These are phyloP conservation scores for Coemansia sp. DNA, from an alignment of 192 early-diverging fungal species.

Conservation along the genomic window DNA sequence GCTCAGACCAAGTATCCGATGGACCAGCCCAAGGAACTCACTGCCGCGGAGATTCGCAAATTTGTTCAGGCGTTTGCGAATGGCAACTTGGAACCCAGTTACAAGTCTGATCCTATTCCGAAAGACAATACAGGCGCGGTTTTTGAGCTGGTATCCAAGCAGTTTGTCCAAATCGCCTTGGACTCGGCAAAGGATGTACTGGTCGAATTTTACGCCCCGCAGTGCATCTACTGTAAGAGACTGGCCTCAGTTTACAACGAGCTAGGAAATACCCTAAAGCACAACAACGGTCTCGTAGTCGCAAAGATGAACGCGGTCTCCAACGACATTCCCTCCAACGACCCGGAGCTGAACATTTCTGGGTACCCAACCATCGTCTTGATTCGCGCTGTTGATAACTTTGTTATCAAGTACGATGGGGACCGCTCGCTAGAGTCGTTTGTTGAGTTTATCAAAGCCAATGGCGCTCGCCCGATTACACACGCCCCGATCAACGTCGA, in stretches of 20 bases:
- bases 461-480: conserved; percentile 55
- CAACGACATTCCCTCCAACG: conserved; percentile 82
- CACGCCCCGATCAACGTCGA: background rate
- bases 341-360: conserved; percentile 63
- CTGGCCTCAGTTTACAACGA: conserved; percentile 75
- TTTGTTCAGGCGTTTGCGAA: conserved; percentile 64
- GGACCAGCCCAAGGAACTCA: conserved; percentile 64
- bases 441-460: conserved; percentile 69
- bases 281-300: conserved; percentile 57
- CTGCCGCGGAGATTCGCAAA: conserved; percentile 54
- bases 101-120: conserved; percentile 82
- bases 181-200: conserved; percentile 88
- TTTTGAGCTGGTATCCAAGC: conserved; percentile 81
- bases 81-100: conserved; percentile 67
- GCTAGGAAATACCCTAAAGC: conserved; percentile 63
- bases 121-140: conserved; percentile 80
- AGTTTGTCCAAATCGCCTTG: conserved; percentile 80
- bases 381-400: conserved; percentile 80
- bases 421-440: conserved; percentile 76
- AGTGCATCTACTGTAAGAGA: conserved; percentile 82
- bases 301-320: conserved; percentile 94
- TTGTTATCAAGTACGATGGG: conserved; percentile 75
- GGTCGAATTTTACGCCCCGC: conserved; percentile 85
- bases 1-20: conserved; percentile 81
- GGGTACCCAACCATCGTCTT: conserved; percentile 96